Evolutionary conservation across 2,329 filamentous ascomycete species (phyloP), one percentile per base, ranked within the genome.

Genomic region (Penicillium sp.): DNA sequence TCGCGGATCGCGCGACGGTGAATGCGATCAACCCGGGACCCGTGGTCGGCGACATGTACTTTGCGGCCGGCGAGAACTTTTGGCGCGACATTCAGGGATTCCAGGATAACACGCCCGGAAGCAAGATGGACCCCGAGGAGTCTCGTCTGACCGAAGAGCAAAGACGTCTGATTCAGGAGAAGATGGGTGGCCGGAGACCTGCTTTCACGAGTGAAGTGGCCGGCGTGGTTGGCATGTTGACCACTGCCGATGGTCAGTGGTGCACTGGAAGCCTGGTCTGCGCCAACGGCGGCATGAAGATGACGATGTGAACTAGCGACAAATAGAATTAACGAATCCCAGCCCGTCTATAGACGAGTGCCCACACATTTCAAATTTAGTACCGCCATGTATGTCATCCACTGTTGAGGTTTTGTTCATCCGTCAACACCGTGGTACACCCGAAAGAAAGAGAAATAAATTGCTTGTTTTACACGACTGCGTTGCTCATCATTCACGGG

Each of bases 221-320:
- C 0, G 87, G 86, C 0, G 78, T 88, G 4, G 83, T 90, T 13
- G 85, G 79, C 2, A 89, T 90, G 85, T 69, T 90, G 24, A 88
- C 85, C 63, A 78, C 79, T 4, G 74, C 76, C 5, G 88, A 91
- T 64, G 78, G 80, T n/a, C 78, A 74, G 6, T 91, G 86, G 86
- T 84, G 82, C 61, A 93, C 87, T 0, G 88, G 88, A 1, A 85
- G 84, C 66, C 84, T 90, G 25, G 79, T 93, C 4, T 87, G 84
- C 70, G 86, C 86, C 6, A 91, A 91, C 63, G 88, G 88, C 1
- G 88, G 88, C 5, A 83, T 89, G 80, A 77, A 75, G 51, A 79
- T 83, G 69, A 57, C 28, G 2, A 32, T 45, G 43, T 45, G 36
- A 45, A 28, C 40, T 25, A n/a, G n/a, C 9, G 8, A n/a, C 12